Base-by-base conservation (phyloP, 495 filamentous ascomycete species). In the Talaromyces stipitatus region DNA sequence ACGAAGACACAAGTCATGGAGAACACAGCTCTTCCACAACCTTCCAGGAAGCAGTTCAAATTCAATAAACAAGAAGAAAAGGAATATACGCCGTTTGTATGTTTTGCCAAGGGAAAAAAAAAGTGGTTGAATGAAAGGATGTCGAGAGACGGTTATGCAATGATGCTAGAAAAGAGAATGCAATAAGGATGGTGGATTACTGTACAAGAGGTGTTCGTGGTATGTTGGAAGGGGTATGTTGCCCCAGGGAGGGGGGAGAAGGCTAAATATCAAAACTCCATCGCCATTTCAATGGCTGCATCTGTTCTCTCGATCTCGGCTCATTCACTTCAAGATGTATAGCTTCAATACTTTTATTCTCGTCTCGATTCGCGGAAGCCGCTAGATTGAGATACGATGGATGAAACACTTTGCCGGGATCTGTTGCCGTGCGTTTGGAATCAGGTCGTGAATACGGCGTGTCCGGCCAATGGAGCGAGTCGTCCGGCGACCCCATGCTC, bases 201-300 rank as follows among this genome's bases (percentile, higher is more conserved):
- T 57, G 55, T 57, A 50, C 45, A 48, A 24, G 11, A 20, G 36
- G 18, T 20, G 28, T 23, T 6, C 3, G 23, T 23, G 41, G 20
- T n/a, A 50, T 23, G 29, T 27, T 36, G n/a, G 47, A n/a, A 22
- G 26, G 14, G 7, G 29, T 54, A 32, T 50, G n/a, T 18, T 18
- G 6, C 18, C 5, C 23, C 16, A 28, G 14, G 16, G 16, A 33
- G 43, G 23, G 14, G 28, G 33, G 18, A 16, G 14, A 14, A 22
- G 26, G 8, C 23, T 52, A 78, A 27, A 78, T 71, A 54, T 78
- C 74, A 72, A 78, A 76, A 56, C 74, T 78, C 74, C 74, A 78
- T 58, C 74, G 71, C 69, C 69, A 76, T 62, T 78, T 70, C 16
- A 75, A 59, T 46, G 75, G 64, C 23, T 53, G 26, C 54, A 46